Percentiles rank a stretch among this genome's conserved stretches.
These are phyloP conservation scores for Mucor indicus DNA, from an alignment of 371 early-diverging fungal genomes.

Conservation along the genomic window DNA sequence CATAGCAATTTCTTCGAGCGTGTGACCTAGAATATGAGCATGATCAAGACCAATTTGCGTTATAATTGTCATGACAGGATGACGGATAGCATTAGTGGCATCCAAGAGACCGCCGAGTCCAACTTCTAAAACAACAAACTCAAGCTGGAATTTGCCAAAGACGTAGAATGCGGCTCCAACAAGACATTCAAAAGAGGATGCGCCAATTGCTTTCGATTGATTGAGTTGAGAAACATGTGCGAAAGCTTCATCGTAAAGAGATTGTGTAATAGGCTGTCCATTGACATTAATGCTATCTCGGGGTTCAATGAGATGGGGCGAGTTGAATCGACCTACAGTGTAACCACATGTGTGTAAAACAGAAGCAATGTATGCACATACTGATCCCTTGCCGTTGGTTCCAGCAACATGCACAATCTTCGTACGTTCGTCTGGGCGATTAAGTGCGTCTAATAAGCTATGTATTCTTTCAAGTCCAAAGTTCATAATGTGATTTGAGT, in stretches of 20 bases:
- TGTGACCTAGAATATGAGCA: constrained; percentile 66
- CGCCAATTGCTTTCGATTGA: constrained; percentile 16
- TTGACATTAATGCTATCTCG: constrained; percentile 66
- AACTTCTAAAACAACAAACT: constrained; percentile 76
- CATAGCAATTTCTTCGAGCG: constrained; percentile 60
- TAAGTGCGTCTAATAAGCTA: constrained; percentile 54
- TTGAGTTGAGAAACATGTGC: constrained; percentile 30
- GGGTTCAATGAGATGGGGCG: constrained; percentile 73
- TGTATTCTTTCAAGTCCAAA: constrained; percentile 67
- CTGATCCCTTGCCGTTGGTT: constrained; percentile 84
- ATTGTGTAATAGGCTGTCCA: constrained; percentile 37
- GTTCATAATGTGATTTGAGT: constrained; percentile 57
- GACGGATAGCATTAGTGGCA: constrained; percentile 77
- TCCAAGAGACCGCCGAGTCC: constrained; percentile 82
- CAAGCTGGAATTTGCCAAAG: constrained; percentile 52
- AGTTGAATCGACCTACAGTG: constrained; percentile 67
- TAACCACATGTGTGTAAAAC: constrained; percentile 43
- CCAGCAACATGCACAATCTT: constrained; percentile 76
- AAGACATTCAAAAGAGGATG: constrained; percentile 60
- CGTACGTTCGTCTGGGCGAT: constrained; percentile 54
- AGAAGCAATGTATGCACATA: constrained; percentile 56
- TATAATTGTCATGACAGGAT: constrained; percentile 51
- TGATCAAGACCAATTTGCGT: constrained; percentile 78
- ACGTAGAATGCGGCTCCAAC: constrained; percentile 60
- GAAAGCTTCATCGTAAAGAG: constrained; percentile 31